Base-by-base conservation (phyloP, 768 basidiomycete species). In the Psilocybe azurescens region DNA sequence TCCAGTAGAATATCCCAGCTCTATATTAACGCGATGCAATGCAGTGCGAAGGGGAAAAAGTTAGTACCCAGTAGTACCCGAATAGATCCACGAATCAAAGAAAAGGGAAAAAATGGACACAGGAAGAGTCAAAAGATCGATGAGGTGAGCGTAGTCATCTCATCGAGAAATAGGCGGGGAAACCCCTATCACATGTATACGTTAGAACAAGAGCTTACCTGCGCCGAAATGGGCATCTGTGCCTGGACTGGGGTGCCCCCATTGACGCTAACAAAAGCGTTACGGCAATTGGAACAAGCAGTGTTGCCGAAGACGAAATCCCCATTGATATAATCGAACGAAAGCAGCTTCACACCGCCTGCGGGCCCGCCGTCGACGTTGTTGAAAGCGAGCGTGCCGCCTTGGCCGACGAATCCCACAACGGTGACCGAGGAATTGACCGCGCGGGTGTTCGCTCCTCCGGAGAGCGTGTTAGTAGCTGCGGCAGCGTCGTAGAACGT, bases 311-410 rank as follows among this genome's bases (percentile, higher is more conserved):
- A 78, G 8, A 74, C 73, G 36, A 76, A 73, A 50, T 83, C 82
- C 30, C 73, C 82, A 49, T 83, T 83, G 61, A 82, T 82, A 61
- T 82, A 83, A 66, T 81, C 80, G 41, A 83, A 67, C 10, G 80
- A 73, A 20, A 83, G 63, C 13, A 79, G 73, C 63, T 79, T 82
- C 2, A 75, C 79, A 13, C 81, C 81, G 28, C 81, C 81, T 6
- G 71, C 62, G 2, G 69, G 53, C 0, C 79, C 81, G 32, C 79
- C 81, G 59, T 81, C 78, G 61, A 83, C 74, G 56, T 71, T 68
- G 48, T 76, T 75, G 59, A 83, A 67, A 30, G 79, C 81, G 28
- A 83, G 69, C 2, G 75, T 81, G 8, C 81, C 81, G 5, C 80
- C 81, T 11, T 77, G 74, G 2, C 82, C 79, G 29, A 81, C 68